Percentiles rank a stretch among this genome's conserved stretches.
phyloP scores from a whole-genome alignment of 163 green algal genomes.

The Coccomyxa subellipsoidea region DNA sequence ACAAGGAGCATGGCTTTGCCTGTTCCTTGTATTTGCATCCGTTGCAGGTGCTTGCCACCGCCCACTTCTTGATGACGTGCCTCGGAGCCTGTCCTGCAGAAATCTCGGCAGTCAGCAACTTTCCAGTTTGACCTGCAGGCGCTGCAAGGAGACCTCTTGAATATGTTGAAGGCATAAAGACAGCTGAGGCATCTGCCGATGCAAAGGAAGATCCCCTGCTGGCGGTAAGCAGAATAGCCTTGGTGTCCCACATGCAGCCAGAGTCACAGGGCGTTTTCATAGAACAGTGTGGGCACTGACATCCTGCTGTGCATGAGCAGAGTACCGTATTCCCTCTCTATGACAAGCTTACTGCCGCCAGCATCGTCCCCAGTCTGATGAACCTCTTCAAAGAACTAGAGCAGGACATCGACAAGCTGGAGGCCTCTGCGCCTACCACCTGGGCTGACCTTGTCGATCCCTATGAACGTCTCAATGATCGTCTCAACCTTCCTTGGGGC shows the following conservation, averaged over 20 bases:
- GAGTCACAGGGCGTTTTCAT: neutral
- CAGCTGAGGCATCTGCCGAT: neutral
- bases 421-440: constrained; percentile 44
- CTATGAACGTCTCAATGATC: constrained; percentile 83
- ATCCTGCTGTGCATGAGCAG: neutral
- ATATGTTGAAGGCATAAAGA: neutral
- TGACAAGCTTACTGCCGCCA: neutral
- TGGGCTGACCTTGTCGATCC: constrained; percentile 80
- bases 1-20: too few relatives aligned
- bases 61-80: too few relatives aligned
- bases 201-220: neutral
- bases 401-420: constrained; percentile 61
- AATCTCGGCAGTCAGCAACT: neutral
- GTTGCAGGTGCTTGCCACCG: too few relatives aligned
- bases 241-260: neutral
- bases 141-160: neutral
- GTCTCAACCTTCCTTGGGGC: constrained; percentile 80
- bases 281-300: too few relatives aligned
- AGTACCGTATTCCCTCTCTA: neutral
- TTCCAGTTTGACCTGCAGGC: neutral
- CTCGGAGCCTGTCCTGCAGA: too few relatives aligned
- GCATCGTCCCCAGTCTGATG: neutral
- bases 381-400: constrained; percentile 47
- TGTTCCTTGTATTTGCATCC: too few relatives aligned
- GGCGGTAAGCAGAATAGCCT: neutral